These are phyloP conservation scores for Plasmodium fragile DNA, from an alignment of 169 alveolate genomes.

Conservation along the genomic window DNA sequence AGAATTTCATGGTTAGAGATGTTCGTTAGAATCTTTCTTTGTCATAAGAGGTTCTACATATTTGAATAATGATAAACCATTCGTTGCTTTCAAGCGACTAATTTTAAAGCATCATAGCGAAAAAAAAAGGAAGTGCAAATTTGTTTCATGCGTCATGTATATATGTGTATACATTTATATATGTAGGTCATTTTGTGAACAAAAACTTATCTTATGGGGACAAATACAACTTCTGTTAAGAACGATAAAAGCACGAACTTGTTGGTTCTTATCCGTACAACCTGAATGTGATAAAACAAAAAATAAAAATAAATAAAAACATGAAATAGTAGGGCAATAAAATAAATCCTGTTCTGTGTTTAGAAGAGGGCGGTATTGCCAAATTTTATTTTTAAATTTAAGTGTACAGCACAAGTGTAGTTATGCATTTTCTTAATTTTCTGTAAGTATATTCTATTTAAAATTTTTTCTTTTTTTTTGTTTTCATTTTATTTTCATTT, in stretches of 20 bases:
- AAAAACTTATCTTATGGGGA: not conserved
- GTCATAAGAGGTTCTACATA: not conserved
- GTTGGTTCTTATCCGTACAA: not conserved
- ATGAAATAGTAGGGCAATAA: not conserved
- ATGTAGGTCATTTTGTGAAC: not conserved
- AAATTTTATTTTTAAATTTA: not conserved
- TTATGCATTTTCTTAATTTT: not conserved
- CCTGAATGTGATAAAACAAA: not conserved
- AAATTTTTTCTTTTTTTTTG: not conserved
- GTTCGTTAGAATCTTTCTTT: not conserved
- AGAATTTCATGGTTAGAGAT: not conserved
- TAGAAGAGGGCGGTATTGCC: not conserved
- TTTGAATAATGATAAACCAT: not conserved
- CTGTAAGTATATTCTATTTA: not conserved
- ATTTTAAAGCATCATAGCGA: not conserved
- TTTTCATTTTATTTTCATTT: not conserved
- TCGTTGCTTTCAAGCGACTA: not conserved
- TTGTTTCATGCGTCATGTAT: not conserved
- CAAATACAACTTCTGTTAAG: not conserved
- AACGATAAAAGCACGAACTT: not conserved
- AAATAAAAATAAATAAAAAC: not conserved
- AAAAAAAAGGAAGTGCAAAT: not conserved
- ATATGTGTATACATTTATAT: not conserved
- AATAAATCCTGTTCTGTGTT: not conserved
- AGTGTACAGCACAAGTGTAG: slow-evolving; percentile 3